These are phyloP conservation scores for Cordyceps cicadae DNA, from an alignment of 2,329 filamentous ascomycete genomes.

Conservation along the genomic window DNA sequence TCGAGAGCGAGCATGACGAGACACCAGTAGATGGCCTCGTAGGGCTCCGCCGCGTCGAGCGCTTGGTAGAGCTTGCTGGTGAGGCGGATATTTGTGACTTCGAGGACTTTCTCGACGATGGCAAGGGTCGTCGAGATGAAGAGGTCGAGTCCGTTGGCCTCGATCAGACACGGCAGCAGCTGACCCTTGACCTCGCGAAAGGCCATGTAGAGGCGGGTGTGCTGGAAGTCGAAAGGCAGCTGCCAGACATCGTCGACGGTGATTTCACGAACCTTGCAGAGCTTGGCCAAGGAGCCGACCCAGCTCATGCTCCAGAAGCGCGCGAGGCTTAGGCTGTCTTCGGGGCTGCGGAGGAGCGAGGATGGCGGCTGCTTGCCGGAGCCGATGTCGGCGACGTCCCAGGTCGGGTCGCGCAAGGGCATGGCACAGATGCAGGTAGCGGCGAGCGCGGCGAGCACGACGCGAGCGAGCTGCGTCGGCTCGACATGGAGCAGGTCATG, in stretches of 20 bases:
- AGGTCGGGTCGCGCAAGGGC: conserved; percentile 29
- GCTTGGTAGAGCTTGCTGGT: conserved; percentile 29
- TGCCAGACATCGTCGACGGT: conserved; percentile 76
- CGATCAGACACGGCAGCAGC: conserved; percentile 59
- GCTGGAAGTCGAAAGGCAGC: conserved; percentile 73
- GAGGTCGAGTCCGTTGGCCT: conserved; percentile 73
- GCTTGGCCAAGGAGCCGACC: conserved; percentile 64
- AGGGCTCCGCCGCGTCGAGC: conserved; percentile 22
- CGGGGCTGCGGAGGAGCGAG: conserved; percentile 53
- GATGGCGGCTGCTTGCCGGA: conserved; percentile 20
- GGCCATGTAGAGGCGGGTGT: conserved; percentile 61
- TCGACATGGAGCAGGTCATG: conserved; percentile 16
- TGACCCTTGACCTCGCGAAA: conserved; percentile 68
- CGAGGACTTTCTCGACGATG: conserved; percentile 39
- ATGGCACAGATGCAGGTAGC: conserved; percentile 27
- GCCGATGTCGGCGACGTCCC: conserved; percentile 26
- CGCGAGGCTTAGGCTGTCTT: conserved; percentile 72
- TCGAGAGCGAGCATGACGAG: conserved; percentile 29
- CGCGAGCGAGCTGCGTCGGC: conserved; percentile 18
- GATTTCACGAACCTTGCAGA: conserved; percentile 57
- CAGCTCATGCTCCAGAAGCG: conserved; percentile 81
- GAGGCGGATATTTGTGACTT: conserved; percentile 31
- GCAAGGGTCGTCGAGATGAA: conserved; percentile 57
- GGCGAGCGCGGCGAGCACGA: conserved; percentile 18
- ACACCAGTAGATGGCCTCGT: conserved; percentile 29